A percentile compares a stretch with the other conserved stretches of the same genome.
Conservation (phyloP, 163 green algal species). For the Chlamydomonas reinhardtii region DNA sequence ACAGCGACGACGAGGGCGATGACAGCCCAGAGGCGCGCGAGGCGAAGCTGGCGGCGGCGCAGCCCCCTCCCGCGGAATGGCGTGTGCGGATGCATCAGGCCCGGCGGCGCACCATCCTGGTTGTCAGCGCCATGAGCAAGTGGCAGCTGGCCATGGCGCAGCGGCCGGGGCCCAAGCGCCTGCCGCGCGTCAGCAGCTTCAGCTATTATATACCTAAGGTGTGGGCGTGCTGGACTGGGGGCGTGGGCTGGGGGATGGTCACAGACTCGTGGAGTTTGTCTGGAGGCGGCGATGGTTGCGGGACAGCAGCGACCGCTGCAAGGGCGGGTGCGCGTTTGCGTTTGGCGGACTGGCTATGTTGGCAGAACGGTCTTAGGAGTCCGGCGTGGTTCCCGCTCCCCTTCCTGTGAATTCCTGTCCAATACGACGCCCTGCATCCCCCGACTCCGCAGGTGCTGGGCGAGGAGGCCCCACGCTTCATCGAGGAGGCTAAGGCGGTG, state of each 20-base stretch:
- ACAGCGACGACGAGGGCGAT: background rate
- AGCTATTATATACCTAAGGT: conserved; percentile 54
- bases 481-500: conserved; percentile 23
- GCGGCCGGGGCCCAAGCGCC: conserved; percentile 46
- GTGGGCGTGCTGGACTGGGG: background rate
- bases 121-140: conserved; percentile 15
- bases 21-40: background rate
- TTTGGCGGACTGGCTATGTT: no score
- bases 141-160: conserved; percentile 25
- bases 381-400: no score
- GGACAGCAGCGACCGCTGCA: no score
- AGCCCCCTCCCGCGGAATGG: conserved; percentile 35
- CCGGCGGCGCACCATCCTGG: conserved; percentile 39
- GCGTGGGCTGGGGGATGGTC: no score
- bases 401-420: no score
- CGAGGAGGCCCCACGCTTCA: conserved; percentile 26
- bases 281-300: no score
- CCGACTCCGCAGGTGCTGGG: conserved; percentile 19
- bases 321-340: no score
- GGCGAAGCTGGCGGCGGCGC: background rate
- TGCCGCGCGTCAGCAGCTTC: conserved; percentile 56
- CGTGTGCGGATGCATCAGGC: conserved; percentile 46
- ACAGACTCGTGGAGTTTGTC: no score
- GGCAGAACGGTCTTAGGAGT: no score
- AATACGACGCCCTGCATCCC: no score